A percentile compares a stretch with the other conserved stretches of the same genome.
phyloP scores from a whole-genome alignment of 192 early-diverging fungal species.

The Phlyctochytrium arcticum region DNA sequence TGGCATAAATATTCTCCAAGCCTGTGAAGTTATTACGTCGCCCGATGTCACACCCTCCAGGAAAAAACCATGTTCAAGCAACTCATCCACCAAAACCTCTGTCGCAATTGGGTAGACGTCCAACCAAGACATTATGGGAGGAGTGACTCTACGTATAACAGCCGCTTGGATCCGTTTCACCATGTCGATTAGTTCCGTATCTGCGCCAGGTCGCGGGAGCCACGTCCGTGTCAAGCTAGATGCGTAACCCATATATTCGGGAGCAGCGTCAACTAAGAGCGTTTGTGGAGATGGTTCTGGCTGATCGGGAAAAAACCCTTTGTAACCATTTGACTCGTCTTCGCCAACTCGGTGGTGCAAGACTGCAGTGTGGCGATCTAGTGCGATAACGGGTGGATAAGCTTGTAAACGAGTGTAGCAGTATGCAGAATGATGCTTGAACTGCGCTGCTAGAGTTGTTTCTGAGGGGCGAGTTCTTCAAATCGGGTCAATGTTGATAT shows the following conservation, averaged over 20 bases:
- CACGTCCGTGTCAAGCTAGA: conserved; percentile 85
- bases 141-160: conserved; percentile 67
- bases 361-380: conserved; percentile 71
- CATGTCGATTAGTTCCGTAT: no score
- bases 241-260: conserved; percentile 73
- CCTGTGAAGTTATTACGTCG: neutral
- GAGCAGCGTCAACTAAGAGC: conserved; percentile 84
- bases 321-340: conserved; percentile 28
- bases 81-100: neutral
- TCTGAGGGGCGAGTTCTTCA: no score
- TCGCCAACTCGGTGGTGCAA: conserved; percentile 86
- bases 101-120: no score
- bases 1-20: neutral
- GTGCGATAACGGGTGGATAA: conserved; percentile 80
- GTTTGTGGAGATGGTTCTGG: conserved; percentile 47
- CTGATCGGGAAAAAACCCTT: no score
- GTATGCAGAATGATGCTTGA: conserved; percentile 55
- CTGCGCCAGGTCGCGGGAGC: conserved; percentile 2
- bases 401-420: conserved; percentile 66
- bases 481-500: no score
- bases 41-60: neutral
- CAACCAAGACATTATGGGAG: no score
- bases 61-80: neutral
- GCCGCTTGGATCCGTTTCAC: conserved; percentile 69
- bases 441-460: conserved; percentile 69